Conservation (phyloP, 2,329 filamentous ascomycete species). For the Exophiala phaeomuriformis region DNA sequence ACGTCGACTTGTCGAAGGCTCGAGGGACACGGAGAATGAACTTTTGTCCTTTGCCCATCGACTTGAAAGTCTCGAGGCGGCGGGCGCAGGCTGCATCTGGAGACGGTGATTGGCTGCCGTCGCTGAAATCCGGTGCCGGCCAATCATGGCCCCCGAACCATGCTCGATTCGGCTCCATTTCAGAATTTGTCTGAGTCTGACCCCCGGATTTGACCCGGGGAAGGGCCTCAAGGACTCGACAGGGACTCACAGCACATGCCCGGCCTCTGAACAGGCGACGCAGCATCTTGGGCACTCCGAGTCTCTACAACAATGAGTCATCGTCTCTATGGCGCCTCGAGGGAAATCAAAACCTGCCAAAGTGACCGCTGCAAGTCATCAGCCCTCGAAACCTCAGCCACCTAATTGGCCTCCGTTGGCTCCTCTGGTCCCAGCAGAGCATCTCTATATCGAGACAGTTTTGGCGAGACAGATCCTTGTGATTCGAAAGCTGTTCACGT, state of each 20-base stretch:
- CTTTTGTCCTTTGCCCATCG: neutral
- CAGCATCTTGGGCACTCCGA: neutral
- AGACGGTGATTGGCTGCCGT: neutral
- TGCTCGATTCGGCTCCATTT: neutral
- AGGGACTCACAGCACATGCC: no score
- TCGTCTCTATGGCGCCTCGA: conserved; percentile 13
- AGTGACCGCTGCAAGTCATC: neutral
- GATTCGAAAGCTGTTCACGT: conserved; percentile 66
- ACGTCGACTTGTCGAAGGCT: conserved; percentile 1
- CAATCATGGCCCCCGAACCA: neutral
- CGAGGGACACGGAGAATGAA: neutral
- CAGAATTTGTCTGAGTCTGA: neutral
- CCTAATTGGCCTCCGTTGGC: conserved; percentile 66
- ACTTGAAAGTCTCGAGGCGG: neutral
- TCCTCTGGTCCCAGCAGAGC: conserved; percentile 58
- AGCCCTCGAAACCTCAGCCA: conserved; percentile 23
- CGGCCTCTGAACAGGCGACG: no score
- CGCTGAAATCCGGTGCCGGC: neutral
- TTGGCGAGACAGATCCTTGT: conserved; percentile 63
- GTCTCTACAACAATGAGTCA: neutral
- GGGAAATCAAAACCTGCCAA: conserved; percentile 10
- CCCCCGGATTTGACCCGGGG: neutral
- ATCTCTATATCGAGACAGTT: conserved; percentile 54
- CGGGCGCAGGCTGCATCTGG: neutral
- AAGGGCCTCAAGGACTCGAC: no score